A percentile compares a stretch with the other conserved stretches of the same genome.
phyloP scores from a whole-genome alignment of 2,329 filamentous ascomycete genomes.

The Alternaria brassicae region DNA sequence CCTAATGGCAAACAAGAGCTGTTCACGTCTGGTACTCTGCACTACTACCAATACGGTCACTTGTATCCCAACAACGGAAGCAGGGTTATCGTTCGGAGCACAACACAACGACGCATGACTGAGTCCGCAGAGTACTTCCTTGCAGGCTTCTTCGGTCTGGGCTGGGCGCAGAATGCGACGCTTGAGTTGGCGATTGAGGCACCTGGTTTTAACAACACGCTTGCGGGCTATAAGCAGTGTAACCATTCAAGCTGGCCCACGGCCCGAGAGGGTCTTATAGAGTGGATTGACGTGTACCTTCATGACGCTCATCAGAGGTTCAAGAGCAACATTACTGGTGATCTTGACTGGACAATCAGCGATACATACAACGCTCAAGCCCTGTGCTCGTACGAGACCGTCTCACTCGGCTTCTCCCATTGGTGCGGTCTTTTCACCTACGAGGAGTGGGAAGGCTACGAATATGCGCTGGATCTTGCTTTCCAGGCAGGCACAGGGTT shows the following conservation, averaged over 20 bases:
- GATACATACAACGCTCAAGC: conserved; percentile 69
- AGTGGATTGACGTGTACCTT: conserved; percentile 72
- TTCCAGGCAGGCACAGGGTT: conserved; percentile 70
- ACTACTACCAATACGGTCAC: conserved; percentile 75
- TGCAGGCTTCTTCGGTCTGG: conserved; percentile 78
- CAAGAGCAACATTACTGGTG: conserved; percentile 56
- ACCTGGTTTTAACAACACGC: conserved; percentile 70
- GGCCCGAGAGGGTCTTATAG: conserved; percentile 59
- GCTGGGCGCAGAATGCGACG: conserved; percentile 75
- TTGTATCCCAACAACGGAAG: conserved; percentile 72
- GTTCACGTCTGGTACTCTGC: conserved; percentile 72
- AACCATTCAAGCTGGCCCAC: conserved; percentile 62
- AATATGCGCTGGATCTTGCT: conserved; percentile 72
- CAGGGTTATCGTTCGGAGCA: conserved; percentile 77
- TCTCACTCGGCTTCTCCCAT: conserved; percentile 75
- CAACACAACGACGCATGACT: conserved; percentile 78
- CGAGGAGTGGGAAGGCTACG: conserved; percentile 75
- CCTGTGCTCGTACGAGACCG: conserved; percentile 78
- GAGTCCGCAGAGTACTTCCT: conserved; percentile 80
- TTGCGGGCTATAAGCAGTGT: conserved; percentile 72
- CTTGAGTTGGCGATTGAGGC: conserved; percentile 75
- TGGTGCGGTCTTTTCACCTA: conserved; percentile 80
- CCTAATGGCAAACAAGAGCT: conserved; percentile 76
- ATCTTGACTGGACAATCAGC: conserved; percentile 45
- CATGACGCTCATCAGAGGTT: conserved; percentile 69